Conservation (phyloP, 139 green algal genomes). For the Coccomyxa sp. region DNA sequence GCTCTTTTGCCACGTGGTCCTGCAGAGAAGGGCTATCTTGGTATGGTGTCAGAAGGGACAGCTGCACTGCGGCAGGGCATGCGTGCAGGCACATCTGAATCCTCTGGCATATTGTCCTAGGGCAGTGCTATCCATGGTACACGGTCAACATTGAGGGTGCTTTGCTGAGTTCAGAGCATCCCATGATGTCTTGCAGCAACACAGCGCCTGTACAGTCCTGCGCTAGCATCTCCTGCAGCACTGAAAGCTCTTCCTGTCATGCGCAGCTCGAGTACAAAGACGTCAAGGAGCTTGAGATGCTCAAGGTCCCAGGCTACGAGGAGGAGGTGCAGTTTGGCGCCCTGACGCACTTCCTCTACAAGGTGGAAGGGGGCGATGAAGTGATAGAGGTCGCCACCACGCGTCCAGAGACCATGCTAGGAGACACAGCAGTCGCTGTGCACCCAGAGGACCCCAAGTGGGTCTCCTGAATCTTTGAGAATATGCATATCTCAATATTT, state of each 20-base stretch:
- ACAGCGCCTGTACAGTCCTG: too few relatives aligned
- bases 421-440: conserved; percentile 93
- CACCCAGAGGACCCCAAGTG: conserved; percentile 86
- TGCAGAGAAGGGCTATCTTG: too few relatives aligned
- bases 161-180: not conserved
- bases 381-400: conserved; percentile 91
- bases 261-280: conserved; percentile 90
- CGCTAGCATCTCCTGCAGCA: too few relatives aligned
- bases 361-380: conserved; percentile 73
- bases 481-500: too few relatives aligned
- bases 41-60: too few relatives aligned
- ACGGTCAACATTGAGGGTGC: too few relatives aligned
- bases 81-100: not conserved
- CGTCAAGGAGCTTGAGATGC: conserved; percentile 63
- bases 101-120: not conserved
- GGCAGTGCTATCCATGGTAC: too few relatives aligned
- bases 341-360: conserved; percentile 94
- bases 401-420: conserved; percentile 92
- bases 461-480: not conserved
- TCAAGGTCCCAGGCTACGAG: conserved; percentile 74
- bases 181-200: not conserved
- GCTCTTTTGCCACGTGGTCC: too few relatives aligned
- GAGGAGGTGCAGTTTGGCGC: conserved; percentile 93
- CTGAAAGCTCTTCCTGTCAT: not conserved
- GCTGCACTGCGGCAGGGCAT: not conserved